These are phyloP conservation scores for Calonectria honghensis DNA, from an alignment of 2,329 filamentous ascomycete species.

Conservation along the genomic window DNA sequence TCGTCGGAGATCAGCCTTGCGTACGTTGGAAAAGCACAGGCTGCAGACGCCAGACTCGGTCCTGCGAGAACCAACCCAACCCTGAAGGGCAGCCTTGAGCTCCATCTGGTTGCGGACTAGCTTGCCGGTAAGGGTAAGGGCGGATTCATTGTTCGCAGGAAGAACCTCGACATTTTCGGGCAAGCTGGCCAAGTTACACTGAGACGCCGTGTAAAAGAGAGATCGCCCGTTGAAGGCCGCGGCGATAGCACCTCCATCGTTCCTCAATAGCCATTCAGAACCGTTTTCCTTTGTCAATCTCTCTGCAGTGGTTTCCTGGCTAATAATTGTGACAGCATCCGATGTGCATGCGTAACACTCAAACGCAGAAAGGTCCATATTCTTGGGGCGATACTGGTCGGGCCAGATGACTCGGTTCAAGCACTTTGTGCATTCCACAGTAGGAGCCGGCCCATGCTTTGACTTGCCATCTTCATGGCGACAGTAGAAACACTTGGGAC, in stretches of 20 bases:
- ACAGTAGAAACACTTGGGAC: constrained; percentile 70
- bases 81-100: constrained; percentile 59
- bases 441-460: constrained; percentile 57
- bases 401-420: constrained; percentile 69
- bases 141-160: constrained; percentile 44
- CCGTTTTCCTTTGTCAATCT: constrained; percentile 64
- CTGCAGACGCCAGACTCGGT: constrained; percentile 64
- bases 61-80: constrained; percentile 62
- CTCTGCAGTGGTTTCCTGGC: constrained; percentile 61
- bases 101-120: constrained; percentile 63
- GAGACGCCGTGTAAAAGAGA: constrained; percentile 62
- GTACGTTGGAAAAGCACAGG: constrained; percentile 65
- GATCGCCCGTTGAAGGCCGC: constrained; percentile 63
- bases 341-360: constrained; percentile 64
- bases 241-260: constrained; percentile 59
- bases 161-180: constrained; percentile 62
- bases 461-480: constrained; percentile 53
- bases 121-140: constrained; percentile 62
- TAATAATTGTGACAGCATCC: constrained; percentile 60
- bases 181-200: constrained; percentile 58
- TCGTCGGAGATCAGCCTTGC: constrained; percentile 60
- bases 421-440: constrained; percentile 67
- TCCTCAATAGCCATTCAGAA: constrained; percentile 65
- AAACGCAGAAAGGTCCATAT: constrained; percentile 58
- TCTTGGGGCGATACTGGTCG: constrained; percentile 62